These are phyloP conservation scores for Yamadazyma diospyri DNA, from an alignment of 1,139 yeast genomes.

Conservation along the genomic window DNA sequence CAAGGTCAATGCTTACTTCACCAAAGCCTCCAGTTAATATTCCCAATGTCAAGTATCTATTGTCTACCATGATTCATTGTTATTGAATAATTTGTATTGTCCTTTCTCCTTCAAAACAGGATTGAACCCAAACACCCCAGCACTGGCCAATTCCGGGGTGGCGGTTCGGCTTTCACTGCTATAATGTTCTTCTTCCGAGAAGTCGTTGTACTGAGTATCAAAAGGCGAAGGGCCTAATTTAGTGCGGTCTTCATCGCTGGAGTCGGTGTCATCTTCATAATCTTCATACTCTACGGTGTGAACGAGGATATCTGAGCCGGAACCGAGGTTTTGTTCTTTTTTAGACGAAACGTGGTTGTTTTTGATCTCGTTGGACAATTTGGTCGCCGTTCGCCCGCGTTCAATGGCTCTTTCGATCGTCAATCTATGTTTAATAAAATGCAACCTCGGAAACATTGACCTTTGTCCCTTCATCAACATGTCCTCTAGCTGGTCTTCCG, in stretches of 20 bases:
- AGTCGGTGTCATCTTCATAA: constrained; percentile 13
- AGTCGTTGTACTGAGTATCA: constrained; percentile 7
- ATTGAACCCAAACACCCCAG: neutral
- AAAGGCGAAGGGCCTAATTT: constrained; percentile 12
- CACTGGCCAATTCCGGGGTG: constrained; percentile 14
- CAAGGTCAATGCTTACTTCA: constrained; percentile 19
- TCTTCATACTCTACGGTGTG: constrained; percentile 7
- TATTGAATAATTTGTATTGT: constrained; percentile 2
- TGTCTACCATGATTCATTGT: too few relatives aligned
- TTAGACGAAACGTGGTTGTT: neutral
- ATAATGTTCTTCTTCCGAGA: constrained; percentile 6
- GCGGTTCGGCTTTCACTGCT: constrained; percentile 13
- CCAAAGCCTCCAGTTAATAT: constrained; percentile 8
- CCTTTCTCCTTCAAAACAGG: constrained; percentile 2
- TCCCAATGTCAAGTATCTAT: too few relatives aligned
- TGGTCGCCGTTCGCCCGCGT: constrained; percentile 35
- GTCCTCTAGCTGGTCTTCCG: constrained; percentile 49
- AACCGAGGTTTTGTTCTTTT: too few relatives aligned
- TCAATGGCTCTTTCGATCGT: constrained; percentile 64
- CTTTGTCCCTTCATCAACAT: constrained; percentile 64
- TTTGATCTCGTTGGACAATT: constrained; percentile 12
- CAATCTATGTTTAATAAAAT: constrained; percentile 62
- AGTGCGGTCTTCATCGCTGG: constrained; percentile 19
- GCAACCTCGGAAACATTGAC: constrained; percentile 62
- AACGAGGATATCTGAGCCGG: constrained; percentile 1